Conservation (phyloP, 306 rosid genomes). For the Casuarina glauca region DNA sequence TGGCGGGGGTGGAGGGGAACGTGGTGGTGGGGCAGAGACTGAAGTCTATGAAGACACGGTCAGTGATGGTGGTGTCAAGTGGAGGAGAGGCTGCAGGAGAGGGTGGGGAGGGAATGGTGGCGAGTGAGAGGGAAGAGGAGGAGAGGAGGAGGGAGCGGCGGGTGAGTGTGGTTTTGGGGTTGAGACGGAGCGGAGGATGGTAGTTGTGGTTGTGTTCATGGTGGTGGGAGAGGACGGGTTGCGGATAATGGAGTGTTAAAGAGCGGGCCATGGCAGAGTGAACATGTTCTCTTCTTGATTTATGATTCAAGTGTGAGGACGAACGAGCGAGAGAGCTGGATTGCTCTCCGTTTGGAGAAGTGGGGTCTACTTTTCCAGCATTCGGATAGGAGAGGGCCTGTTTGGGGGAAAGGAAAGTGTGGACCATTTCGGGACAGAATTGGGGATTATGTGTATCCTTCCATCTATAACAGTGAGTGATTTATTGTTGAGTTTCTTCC, state of each 20-base stretch:
- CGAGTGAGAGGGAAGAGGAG: slow-evolving; percentile 39
- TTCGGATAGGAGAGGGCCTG: not conserved
- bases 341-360: not conserved
- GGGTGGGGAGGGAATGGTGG: slow-evolving; percentile 1
- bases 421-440: too few relatives aligned
- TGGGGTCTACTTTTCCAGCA: slow-evolving; percentile 10
- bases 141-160: slow-evolving; percentile 61
- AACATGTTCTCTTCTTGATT: slow-evolving; percentile 3
- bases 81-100: slow-evolving; percentile 15
- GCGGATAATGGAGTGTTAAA: slow-evolving; percentile 24
- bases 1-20: slow-evolving; percentile 55
- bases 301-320: not conserved
- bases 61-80: slow-evolving; percentile 74
- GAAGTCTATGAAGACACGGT: slow-evolving; percentile 90
- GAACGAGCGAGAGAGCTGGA: not conserved
- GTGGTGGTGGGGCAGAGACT: slow-evolving; percentile 78
- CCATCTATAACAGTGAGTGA: too few relatives aligned
- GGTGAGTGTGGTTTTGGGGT: slow-evolving; percentile 27
- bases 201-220: slow-evolving; percentile 5
- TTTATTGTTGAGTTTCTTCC: too few relatives aligned
- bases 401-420: not conserved
- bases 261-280: slow-evolving; percentile 51
- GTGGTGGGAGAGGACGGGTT: slow-evolving; percentile 21
- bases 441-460: too few relatives aligned
- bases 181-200: slow-evolving; percentile 7